Evolutionary conservation across 163 green algal species (phyloP), one percentile per base, ranked within the genome.

Genomic region (Trebouxia gelatinosa): DNA sequence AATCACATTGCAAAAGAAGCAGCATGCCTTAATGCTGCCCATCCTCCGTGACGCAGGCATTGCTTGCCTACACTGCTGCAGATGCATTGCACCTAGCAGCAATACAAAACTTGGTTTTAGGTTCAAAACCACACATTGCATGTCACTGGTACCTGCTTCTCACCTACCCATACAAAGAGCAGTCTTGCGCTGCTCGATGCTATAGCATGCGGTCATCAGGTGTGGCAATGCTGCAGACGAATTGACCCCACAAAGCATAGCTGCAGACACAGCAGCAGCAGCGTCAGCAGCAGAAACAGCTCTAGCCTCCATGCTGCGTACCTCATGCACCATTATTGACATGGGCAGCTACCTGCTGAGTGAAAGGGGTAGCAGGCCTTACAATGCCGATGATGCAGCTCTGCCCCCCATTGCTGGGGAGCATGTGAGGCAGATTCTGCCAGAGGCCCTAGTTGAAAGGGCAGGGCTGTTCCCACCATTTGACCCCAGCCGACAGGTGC

Each of bases 391-490:
- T 75, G 66, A 75, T 37, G 66, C 66, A 29, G 66, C 66, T 16
- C 38, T 57, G 23, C 66, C 66, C 1, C 37, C 76, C 29, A 51
- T 78, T 70, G 40, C 28, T 48, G 68, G 68, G 11, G 75, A 89
- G 34, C 87, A 91, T 61, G 74, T 89, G 17, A 80, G 89, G 75
- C 86, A 90, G 77, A 78, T 89, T 4, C 74, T 85, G 58, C 81
- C 82, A 0, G 38, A 78, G 1, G 31, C 50, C 46, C 75, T 91
- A 61, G 84, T 84, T 4, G 38, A 80, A 9, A 80, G 87, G 43
- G 75, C 86, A 66, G 72, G 88, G 74, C 80, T 88, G 38, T 90
- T 91, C 62, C 66, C 80, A 1, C 32, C 50, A 31, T 54, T 78
- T 50, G 50, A 78, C 21, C 46, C n/a, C 4, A 17, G 32, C 50